Base-by-base conservation (phyloP, 257 asterid species). In the Echites panduratus region DNA sequence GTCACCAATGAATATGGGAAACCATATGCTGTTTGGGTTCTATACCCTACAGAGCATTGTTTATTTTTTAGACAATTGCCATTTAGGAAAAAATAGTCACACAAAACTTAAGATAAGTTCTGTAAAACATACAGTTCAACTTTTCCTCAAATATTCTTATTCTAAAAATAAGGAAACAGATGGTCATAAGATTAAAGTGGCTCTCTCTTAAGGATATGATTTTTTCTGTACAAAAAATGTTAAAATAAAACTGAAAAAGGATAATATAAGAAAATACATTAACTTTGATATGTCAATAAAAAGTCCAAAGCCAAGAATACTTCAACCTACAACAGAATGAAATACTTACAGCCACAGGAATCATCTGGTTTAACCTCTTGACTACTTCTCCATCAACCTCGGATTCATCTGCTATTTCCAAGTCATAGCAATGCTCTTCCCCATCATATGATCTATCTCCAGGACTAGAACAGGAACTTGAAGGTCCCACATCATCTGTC, bases 371-470 rank as follows among this genome's bases (percentile, higher is more conserved):
- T 75, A 95, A 74, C 87, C 96, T 90, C 89, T 85, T 92, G 84
- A 83, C 88, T 67, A 95, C 96, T 86, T 92, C 97, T 75, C 96
- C 99, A 78, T 90, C 98, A 79, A 90, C 72, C 73, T 89, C 96
- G 73, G 79, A 82, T 80, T 90, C 96, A 75, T 94, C 93, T 59
- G 89, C 83, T 75, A 91, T 88, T 80, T 89, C 97, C 88, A 94
- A 76, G 53, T 78, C 71, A 73, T 79, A 84, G 62, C 85, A 79
- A 78, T 78, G 76, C 56, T 85, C 90, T 71, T 91, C 91, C 74
- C 79, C 95, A 48, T 87, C 91, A 43, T 78, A 78, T 38, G 95
- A 91, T 84, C 90, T 78, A 53, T 89, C 89, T 66, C 84, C 94
- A 75, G 92, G 89, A 77, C 96, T 90, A 52, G 94, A 90, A 82